Conservation (phyloP, 177 flowering plant genomes). For the Vitis hybrid region DNA sequence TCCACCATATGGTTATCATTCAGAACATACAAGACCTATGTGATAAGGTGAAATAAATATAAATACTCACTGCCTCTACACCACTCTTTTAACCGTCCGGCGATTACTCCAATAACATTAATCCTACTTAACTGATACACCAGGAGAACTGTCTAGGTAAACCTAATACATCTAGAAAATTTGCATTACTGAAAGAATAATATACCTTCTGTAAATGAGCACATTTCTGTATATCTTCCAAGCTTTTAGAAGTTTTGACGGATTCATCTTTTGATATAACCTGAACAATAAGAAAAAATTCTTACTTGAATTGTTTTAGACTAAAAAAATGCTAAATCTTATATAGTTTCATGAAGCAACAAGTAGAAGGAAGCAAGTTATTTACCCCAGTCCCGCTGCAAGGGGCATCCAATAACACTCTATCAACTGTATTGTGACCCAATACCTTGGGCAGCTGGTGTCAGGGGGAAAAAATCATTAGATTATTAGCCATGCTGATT, state of each 20-base stretch:
- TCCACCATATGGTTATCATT: neutral
- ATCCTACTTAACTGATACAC: neutral
- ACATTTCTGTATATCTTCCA: conserved; percentile 74
- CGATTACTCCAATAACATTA: neutral
- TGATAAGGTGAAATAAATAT: too few species aligned
- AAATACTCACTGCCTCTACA: neutral
- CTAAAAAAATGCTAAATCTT: too few species aligned
- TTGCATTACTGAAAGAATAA: neutral
- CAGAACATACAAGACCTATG: neutral
- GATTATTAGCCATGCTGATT: neutral
- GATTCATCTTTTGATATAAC: conserved; percentile 97
- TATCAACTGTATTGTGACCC: conserved; percentile 77
- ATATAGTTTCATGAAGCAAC: too few species aligned
- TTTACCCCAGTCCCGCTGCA: conserved; percentile 99
- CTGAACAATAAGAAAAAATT: conserved; percentile 32
- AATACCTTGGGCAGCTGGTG: conserved; percentile 86
- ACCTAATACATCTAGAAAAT: conserved; percentile 2
- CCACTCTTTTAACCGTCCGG: neutral
- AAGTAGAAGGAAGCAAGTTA: neutral
- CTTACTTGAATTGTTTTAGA: neutral
- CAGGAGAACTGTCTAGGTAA: neutral
- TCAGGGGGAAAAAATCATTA: neutral
- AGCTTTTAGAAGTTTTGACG: conserved; percentile 80
- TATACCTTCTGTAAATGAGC: conserved; percentile 84
- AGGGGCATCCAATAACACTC: conserved; percentile 96